phyloP scores from a whole-genome alignment of 352 stramenopile species.

The Globisporangium emineosum region DNA sequence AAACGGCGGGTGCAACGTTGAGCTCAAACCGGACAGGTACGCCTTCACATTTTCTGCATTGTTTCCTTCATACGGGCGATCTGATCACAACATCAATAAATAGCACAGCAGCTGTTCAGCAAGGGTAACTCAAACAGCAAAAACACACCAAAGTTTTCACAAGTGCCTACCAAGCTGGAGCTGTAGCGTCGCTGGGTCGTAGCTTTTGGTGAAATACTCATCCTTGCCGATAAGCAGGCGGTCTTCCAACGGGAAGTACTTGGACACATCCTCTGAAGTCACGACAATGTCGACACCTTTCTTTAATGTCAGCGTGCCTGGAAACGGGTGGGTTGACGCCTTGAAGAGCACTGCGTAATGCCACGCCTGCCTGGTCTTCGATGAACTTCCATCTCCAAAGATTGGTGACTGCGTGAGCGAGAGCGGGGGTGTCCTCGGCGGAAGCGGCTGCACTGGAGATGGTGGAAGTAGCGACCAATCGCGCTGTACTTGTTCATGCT shows the following conservation, averaged over 20 bases:
- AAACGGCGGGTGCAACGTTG: conserved; percentile 51
- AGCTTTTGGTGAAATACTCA: conserved; percentile 50
- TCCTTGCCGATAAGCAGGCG: conserved; percentile 49
- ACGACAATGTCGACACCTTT: conserved; percentile 31
- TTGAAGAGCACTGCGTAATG: conserved; percentile 78
- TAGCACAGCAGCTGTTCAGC: neutral
- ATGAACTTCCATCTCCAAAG: conserved; percentile 30
- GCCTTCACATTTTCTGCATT: conserved; percentile 36
- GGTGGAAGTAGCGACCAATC: conserved; percentile 3
- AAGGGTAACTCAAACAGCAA: neutral
- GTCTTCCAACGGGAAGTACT: conserved; percentile 61
- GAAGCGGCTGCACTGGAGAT: conserved; percentile 3
- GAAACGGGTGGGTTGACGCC: conserved; percentile 44
- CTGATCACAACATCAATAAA: conserved; percentile 23
- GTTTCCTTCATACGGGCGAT: conserved; percentile 60
- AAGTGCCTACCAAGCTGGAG: conserved; percentile 57
- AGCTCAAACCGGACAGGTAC: conserved; percentile 44
- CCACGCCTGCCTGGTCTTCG: conserved; percentile 47
- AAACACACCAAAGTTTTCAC: too few species aligned
- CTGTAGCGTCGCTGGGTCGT: conserved; percentile 33
- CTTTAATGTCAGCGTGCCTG: conserved; percentile 43
- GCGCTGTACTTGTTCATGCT: neutral
- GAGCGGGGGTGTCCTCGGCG: neutral
- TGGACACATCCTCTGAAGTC: conserved; percentile 43
- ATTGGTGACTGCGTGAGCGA: neutral